Evolutionary conservation across 179 eudicot species (phyloP).

Genomic region (Vitellaria paradoxa): DNA sequence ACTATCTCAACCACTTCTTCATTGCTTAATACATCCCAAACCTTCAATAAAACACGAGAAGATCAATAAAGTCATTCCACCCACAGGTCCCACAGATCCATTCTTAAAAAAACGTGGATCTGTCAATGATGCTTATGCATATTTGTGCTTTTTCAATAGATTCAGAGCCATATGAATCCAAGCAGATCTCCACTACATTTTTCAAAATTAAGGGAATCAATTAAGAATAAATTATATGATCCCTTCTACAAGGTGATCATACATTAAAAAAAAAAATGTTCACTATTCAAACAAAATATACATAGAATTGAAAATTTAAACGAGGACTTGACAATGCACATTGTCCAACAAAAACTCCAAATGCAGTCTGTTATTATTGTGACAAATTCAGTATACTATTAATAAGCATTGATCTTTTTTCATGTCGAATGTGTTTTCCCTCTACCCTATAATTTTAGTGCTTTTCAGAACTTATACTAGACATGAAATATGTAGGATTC

Average conservation of each 20-base stretch:
- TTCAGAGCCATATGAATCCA: neutral
- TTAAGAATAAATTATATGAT: neutral
- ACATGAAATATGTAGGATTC: neutral
- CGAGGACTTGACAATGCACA: neutral
- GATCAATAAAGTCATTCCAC: too few relatives aligned
- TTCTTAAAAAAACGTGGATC: too few relatives aligned
- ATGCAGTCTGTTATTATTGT: neutral
- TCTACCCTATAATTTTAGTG: neutral
- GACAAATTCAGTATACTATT: neutral
- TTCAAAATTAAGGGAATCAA: neutral
- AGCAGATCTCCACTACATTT: neutral
- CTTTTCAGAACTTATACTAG: neutral
- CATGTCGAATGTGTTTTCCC: neutral
- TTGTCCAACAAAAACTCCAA: neutral
- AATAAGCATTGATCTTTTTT: neutral
- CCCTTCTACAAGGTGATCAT: neutral
- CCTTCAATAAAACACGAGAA: constrained; percentile 30
- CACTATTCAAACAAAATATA: neutral
- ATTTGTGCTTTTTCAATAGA: neutral
- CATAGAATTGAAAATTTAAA: neutral
- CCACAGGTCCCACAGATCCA: too few relatives aligned
- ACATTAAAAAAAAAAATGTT: neutral
- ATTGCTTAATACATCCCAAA: constrained; percentile 92
- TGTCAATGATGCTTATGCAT: neutral
- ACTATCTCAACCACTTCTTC: constrained; percentile 85